Evolutionary conservation across 441 rosid genomes (phyloP).

Genomic region (Pelargonium australe): DNA sequence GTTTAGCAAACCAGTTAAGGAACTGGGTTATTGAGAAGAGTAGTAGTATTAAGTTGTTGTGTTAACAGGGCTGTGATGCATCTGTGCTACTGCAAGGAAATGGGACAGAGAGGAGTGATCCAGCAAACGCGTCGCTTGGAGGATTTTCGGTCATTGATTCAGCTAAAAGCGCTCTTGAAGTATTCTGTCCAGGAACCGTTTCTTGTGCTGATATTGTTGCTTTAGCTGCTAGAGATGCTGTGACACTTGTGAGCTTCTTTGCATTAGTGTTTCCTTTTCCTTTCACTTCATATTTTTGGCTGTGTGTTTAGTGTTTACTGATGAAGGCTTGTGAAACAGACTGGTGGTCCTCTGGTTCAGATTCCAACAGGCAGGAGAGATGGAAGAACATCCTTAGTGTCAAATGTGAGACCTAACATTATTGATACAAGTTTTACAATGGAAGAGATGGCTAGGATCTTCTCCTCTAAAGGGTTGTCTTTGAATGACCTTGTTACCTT

Average conservation of each 20-base stretch:
- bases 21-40: no score
- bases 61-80: constrained; percentile 55
- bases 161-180: constrained; percentile 47
- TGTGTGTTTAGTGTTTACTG: constrained; percentile 12
- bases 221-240: constrained; percentile 62
- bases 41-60: constrained; percentile 4
- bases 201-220: constrained; percentile 61
- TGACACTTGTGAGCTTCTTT: constrained; percentile 39
- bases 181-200: constrained; percentile 51
- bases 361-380: constrained; percentile 64
- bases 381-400: constrained; percentile 39
- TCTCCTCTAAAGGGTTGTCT: constrained; percentile 70
- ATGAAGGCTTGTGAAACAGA: constrained; percentile 24
- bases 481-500: constrained; percentile 59
- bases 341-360: constrained; percentile 48
- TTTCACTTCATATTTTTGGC: not conserved
- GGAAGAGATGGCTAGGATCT: constrained; percentile 54
- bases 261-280: not conserved
- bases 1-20: no score
- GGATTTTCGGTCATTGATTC: constrained; percentile 50
- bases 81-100: constrained; percentile 54
- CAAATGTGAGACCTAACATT: constrained; percentile 65
- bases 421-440: constrained; percentile 71
- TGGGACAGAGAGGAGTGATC: constrained; percentile 53
- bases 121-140: constrained; percentile 52